phyloP scores from a whole-genome alignment of 2,329 filamentous ascomycete species.

The Ustulina deusta region DNA sequence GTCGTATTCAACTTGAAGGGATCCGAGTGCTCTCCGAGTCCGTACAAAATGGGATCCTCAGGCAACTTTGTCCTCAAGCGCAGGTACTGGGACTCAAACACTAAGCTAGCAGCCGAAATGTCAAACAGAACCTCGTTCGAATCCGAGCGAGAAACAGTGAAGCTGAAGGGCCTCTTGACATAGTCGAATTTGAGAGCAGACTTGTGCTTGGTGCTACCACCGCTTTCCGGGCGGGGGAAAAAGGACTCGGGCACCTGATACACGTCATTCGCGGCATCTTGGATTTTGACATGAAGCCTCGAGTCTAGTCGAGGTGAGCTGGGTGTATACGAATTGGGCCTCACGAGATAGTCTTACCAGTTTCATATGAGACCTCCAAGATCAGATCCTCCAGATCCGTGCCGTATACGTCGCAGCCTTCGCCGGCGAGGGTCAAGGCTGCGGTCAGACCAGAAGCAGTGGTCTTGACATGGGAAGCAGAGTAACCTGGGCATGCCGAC shows the following conservation, averaged over 20 bases:
- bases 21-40: constrained; percentile 82
- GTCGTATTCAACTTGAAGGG: constrained; percentile 75
- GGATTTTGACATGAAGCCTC: constrained; percentile 80
- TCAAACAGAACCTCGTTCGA: constrained; percentile 72
- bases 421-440: constrained; percentile 71
- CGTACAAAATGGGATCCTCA: constrained; percentile 77
- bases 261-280: constrained; percentile 75
- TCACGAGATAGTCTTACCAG: constrained; percentile 51
- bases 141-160: constrained; percentile 54
- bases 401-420: constrained; percentile 76
- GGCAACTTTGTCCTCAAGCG: constrained; percentile 78
- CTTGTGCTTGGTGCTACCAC: constrained; percentile 35
- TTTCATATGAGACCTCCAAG: constrained; percentile 74
- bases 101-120: constrained; percentile 71
- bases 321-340: constrained; percentile 8
- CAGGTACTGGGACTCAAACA: constrained; percentile 85
- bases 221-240: constrained; percentile 67
- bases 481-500: constrained; percentile 70
- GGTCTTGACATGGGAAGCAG: constrained; percentile 66
- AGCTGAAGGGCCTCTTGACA: constrained; percentile 56
- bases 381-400: constrained; percentile 72
- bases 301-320: constrained; percentile 59
- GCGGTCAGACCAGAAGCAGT: constrained; percentile 68
- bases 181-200: constrained; percentile 53
- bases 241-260: constrained; percentile 81